A percentile compares a stretch with the other conserved stretches of the same genome.
These are phyloP conservation scores for Thelephora aurantiotincta DNA, from an alignment of 768 basidiomycete species.

Conservation along the genomic window DNA sequence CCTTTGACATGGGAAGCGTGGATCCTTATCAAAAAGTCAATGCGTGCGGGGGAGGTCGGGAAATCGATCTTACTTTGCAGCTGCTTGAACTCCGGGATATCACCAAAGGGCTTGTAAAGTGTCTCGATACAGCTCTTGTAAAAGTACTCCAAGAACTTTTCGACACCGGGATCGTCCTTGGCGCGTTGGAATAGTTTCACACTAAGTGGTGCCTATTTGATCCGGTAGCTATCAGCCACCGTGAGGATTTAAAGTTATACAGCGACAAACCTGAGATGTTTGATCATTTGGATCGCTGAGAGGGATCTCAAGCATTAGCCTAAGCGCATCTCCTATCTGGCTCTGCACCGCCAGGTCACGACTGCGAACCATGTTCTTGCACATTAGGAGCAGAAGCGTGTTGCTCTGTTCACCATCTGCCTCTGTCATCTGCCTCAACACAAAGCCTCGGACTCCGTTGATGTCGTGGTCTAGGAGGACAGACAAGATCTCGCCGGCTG, in stretches of 20 bases:
- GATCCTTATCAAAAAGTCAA: slow-evolving; percentile 25
- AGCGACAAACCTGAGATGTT: slow-evolving; percentile 5
- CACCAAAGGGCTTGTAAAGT: slow-evolving; percentile 67
- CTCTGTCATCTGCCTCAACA: slow-evolving; percentile 68
- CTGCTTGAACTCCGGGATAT: slow-evolving; percentile 57
- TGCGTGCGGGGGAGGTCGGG: slow-evolving; percentile 13
- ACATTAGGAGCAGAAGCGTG: slow-evolving; percentile 64
- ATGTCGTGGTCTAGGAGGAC: slow-evolving; percentile 85
- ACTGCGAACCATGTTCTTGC: slow-evolving; percentile 64
- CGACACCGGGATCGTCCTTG: slow-evolving; percentile 77
- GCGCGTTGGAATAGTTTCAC: slow-evolving; percentile 37
- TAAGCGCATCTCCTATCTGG: slow-evolving; percentile 80
- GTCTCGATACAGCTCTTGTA: slow-evolving; percentile 72
- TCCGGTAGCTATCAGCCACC: slow-evolving; percentile 1
- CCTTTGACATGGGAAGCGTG: slow-evolving; percentile 43
- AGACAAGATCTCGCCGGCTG: slow-evolving; percentile 76
- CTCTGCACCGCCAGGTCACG: slow-evolving; percentile 79
- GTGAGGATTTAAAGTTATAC: background rate
- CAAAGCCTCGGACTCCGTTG: slow-evolving; percentile 71
- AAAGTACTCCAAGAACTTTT: slow-evolving; percentile 87
- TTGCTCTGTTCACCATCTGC: slow-evolving; percentile 50
- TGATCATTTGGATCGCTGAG: slow-evolving; percentile 15
- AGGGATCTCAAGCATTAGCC: slow-evolving; percentile 70
- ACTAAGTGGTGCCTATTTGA: slow-evolving; percentile 15
- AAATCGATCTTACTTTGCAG: slow-evolving; percentile 24